Conservation (phyloP, 2,329 filamentous ascomycete genomes). For the Hymenoscyphus albidus region DNA sequence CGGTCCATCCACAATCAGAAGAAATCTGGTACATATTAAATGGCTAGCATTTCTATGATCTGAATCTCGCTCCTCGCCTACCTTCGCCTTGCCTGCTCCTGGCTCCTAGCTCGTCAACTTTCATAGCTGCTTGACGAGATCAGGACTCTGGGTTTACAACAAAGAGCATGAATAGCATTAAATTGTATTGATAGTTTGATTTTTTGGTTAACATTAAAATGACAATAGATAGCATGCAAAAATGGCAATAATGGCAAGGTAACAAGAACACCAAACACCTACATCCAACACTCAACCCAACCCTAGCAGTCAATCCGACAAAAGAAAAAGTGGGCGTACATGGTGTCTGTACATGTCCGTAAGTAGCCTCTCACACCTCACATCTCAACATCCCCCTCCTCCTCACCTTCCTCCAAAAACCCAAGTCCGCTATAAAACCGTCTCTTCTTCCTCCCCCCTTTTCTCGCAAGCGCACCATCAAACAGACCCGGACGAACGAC, state of each 20-base stretch:
- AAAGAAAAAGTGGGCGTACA: not conserved
- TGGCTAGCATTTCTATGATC: too few relatives aligned
- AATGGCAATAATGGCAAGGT: not conserved
- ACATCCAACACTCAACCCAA: not conserved
- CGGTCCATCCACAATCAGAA: too few relatives aligned
- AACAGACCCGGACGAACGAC: constrained; percentile 17
- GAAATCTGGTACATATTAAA: too few relatives aligned
- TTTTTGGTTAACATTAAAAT: not conserved
- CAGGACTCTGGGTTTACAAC: too few relatives aligned
- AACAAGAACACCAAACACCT: not conserved
- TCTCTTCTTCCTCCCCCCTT: constrained; percentile 39
- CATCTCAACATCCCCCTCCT: constrained; percentile 16
- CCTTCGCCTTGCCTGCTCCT: too few relatives aligned
- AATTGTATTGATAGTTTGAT: not conserved
- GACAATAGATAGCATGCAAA: not conserved
- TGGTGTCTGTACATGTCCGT: not conserved
- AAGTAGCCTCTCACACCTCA: constrained; percentile 6
- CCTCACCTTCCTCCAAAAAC: constrained; percentile 51
- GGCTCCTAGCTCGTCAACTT: too few relatives aligned
- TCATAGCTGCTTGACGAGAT: too few relatives aligned
- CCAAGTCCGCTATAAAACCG: constrained; percentile 54
- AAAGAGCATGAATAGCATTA: too few relatives aligned
- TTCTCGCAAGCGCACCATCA: constrained; percentile 23
- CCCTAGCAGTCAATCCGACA: not conserved
- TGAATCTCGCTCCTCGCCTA: too few relatives aligned